These are phyloP conservation scores for Yamadazyma akitaensis DNA, from an alignment of 805 yeast genomes.

Conservation along the genomic window DNA sequence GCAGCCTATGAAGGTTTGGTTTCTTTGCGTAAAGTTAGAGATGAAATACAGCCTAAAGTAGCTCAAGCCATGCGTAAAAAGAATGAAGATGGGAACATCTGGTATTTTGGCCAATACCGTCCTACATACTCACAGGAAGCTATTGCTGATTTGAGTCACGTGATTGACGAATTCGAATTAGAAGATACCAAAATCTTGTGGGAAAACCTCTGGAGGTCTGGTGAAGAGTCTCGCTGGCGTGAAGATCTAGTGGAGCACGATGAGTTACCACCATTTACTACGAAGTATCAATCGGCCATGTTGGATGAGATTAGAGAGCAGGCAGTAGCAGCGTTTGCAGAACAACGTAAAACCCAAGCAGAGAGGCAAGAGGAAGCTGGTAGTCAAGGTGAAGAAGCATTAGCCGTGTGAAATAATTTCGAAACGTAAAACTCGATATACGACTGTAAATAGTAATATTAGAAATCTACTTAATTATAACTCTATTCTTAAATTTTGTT, in stretches of 20 bases:
- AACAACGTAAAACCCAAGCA: neutral
- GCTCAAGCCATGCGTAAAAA: constrained; percentile 69
- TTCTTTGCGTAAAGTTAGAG: constrained; percentile 71
- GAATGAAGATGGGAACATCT: constrained; percentile 72
- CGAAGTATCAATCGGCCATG: constrained; percentile 65
- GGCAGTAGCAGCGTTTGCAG: constrained; percentile 35
- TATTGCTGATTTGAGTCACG: constrained; percentile 74
- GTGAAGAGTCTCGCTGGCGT: constrained; percentile 74
- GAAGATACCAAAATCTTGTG: constrained; percentile 58
- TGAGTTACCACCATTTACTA: constrained; percentile 52
- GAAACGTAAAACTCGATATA: neutral
- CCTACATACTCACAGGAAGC: constrained; percentile 91
- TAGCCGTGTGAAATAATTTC: neutral
- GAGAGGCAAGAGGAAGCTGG: neutral
- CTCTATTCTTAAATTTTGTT: neutral
- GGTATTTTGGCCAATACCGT: constrained; percentile 85
- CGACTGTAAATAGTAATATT: neutral
- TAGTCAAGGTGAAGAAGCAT: neutral
- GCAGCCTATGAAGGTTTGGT: constrained; percentile 73
- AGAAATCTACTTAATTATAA: neutral
- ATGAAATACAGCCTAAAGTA: constrained; percentile 52
- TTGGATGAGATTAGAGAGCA: constrained; percentile 54
- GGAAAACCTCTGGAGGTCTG: constrained; percentile 88
- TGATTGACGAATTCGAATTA: constrained; percentile 59
- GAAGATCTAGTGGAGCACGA: constrained; percentile 55